Percentiles rank a stretch among this genome's conserved stretches.
Conservation (phyloP, 129 eudicot genomes). For the Silybum marianum region DNA sequence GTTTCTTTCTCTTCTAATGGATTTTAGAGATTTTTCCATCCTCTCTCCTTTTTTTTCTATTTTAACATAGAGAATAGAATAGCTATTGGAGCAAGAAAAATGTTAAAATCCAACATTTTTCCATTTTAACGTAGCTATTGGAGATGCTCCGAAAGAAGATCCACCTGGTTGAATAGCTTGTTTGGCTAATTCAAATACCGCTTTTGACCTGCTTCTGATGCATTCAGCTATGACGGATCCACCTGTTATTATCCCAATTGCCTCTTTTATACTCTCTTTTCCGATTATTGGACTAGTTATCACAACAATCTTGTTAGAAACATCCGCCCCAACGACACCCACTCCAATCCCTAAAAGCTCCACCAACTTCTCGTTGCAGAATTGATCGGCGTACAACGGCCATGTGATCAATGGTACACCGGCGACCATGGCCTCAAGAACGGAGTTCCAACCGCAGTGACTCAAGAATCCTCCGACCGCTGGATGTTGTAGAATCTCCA, state of each 20-base stretch:
- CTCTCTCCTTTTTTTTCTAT: no score
- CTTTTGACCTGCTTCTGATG: conserved; percentile 20
- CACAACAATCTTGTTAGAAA: not conserved
- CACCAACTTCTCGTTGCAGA: conserved; percentile 47
- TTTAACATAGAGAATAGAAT: no score
- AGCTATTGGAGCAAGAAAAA: no score
- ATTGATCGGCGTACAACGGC: conserved; percentile 48
- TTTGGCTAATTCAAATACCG: conserved; percentile 8
- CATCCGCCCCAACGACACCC: conserved; percentile 31
- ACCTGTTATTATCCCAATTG: conserved; percentile 9
- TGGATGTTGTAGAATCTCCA: conserved; percentile 38
- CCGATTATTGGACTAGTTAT: conserved; percentile 17
- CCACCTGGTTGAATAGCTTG: conserved; percentile 39
- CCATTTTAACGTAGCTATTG: no score
- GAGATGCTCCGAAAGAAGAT: no score
- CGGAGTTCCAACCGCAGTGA: conserved; percentile 64
- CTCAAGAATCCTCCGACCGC: conserved; percentile 44
- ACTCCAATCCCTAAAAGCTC: conserved; percentile 41
- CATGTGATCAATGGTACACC: conserved; percentile 55
- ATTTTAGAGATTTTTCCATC: no score
- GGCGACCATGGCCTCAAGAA: conserved; percentile 39
- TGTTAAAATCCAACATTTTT: no score
- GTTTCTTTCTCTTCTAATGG: no score
- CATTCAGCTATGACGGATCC: not conserved
- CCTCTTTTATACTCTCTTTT: conserved; percentile 13